Conservation (phyloP, 192 early-diverging fungal genomes). For the Dispira parvispora region DNA sequence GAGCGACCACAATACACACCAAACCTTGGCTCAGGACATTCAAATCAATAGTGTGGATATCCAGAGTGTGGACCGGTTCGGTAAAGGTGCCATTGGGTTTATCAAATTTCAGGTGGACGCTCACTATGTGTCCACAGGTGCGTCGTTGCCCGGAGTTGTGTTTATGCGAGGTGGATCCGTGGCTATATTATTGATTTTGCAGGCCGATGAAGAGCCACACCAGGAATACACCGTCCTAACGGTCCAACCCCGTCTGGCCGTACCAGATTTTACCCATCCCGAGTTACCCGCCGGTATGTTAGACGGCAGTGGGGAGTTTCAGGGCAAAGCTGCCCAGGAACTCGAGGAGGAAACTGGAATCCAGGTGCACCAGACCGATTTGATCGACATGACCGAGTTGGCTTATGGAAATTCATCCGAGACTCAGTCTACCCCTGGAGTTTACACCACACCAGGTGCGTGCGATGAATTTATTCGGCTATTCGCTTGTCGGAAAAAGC, state of each 20-base stretch:
- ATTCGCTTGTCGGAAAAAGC: slow-evolving; percentile 43
- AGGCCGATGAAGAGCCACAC: neutral
- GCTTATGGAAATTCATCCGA: slow-evolving; percentile 23
- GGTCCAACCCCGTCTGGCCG: slow-evolving; percentile 55
- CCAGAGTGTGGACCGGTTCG: slow-evolving; percentile 60
- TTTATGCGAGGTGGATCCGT: slow-evolving; percentile 72
- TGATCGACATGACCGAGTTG: slow-evolving; percentile 47
- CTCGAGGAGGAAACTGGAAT: slow-evolving; percentile 73
- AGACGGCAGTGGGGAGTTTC: slow-evolving; percentile 54
- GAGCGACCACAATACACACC: neutral
- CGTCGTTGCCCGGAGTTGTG: slow-evolving; percentile 47
- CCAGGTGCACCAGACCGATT: slow-evolving; percentile 31
- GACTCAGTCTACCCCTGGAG: slow-evolving; percentile 15
- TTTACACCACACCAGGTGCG: slow-evolving; percentile 64
- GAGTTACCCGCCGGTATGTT: slow-evolving; percentile 84
- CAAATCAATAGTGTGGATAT: slow-evolving; percentile 34
- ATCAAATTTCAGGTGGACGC: slow-evolving; percentile 50
- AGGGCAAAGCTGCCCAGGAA: slow-evolving; percentile 59
- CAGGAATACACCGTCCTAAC: slow-evolving; percentile 46
- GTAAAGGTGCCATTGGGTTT: slow-evolving; percentile 46
- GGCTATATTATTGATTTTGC: slow-evolving; percentile 47
- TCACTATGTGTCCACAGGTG: slow-evolving; percentile 24
- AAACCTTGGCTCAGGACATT: slow-evolving; percentile 14
- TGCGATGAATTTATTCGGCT: slow-evolving; percentile 64
- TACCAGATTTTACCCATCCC: slow-evolving; percentile 34